Evolutionary conservation across 768 basidiomycete genomes (phyloP), one percentile per base, ranked within the genome.

Genomic region (Tulasnella sp.): DNA sequence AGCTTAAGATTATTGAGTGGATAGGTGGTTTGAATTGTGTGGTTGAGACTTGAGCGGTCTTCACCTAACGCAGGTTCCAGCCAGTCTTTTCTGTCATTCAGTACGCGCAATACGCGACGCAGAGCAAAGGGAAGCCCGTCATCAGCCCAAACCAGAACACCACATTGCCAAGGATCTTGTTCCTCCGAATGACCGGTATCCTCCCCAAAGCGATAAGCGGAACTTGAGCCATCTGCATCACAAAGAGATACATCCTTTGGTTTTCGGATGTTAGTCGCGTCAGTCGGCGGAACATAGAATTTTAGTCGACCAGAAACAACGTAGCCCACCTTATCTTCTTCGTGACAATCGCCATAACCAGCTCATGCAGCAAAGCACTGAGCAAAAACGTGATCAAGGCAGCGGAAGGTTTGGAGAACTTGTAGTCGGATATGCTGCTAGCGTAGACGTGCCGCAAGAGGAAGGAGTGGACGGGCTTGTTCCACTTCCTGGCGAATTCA

Each of bases 401-500:
- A 14, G 97, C 97, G n/a, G 87, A 86, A 6, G 87, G 87, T 76
- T 88, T 89, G 58, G 93, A 92, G 72, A 97, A 83, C 77, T 88
- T 87, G 82, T 93, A 92, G 73, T 90, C 88, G 67, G 88, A 85
- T 76, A 97, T 93, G 8, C 93, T 89, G 12, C 95, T 92, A 2
- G 95, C 91, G 80, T 99, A 99, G 39, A 99, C 96, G 81, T 99
- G 97, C 14, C 94, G 90, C 22, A 99, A 87, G 49, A 99, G 88
- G 87, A 94, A 94, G n/a, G 87, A 87, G 79, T 99, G 91, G 39
- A 98, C 97, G 14, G 97, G 97, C 58, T 93, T 95, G 84, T 99
- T 99, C 97, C 97, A 99, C 84, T 97, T 96, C 64, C 97, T 90
- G 3, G 96, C 93, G 82, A 97, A 98, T 83, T 98, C 94, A 79